A percentile compares a stretch with the other conserved stretches of the same genome.
These are phyloP conservation scores for Starmera stellimalicola DNA, from an alignment of 1,139 yeast species.

Conservation along the genomic window DNA sequence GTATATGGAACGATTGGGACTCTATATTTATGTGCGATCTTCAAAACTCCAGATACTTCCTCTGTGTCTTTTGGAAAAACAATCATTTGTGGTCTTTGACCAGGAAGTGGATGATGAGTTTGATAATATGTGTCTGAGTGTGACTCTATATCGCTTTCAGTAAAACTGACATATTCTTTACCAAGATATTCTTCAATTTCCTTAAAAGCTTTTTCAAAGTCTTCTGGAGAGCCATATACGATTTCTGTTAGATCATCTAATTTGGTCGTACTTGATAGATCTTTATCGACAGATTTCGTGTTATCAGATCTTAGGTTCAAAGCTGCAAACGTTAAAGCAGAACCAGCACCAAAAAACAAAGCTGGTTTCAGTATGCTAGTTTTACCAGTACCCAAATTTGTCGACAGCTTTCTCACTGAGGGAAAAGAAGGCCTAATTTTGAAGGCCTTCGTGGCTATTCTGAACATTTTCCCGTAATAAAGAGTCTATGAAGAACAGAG, in stretches of 20 bases:
- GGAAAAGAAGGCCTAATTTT: background rate
- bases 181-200: constrained; percentile 35
- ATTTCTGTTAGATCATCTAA: constrained; percentile 27
- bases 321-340: constrained; percentile 8
- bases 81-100: constrained; percentile 52
- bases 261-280: constrained; percentile 20
- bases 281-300: background rate
- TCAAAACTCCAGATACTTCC: constrained; percentile 54
- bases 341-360: constrained; percentile 7
- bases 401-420: background rate
- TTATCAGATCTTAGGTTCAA: background rate
- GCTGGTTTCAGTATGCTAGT: background rate
- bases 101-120: constrained; percentile 33
- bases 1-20: constrained; percentile 73
- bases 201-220: constrained; percentile 31
- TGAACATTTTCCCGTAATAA: background rate
- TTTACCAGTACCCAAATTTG: background rate
- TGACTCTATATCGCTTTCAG: constrained; percentile 25
- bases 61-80: constrained; percentile 57
- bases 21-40: constrained; percentile 49
- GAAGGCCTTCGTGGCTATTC: background rate
- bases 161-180: constrained; percentile 24
- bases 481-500: too few relatives aligned
- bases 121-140: constrained; percentile 19
- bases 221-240: constrained; percentile 30